Evolutionary conservation across 768 basidiomycete species (phyloP), one percentile per base, ranked within the genome.

Genomic region (Auriscalpium microsporum): DNA sequence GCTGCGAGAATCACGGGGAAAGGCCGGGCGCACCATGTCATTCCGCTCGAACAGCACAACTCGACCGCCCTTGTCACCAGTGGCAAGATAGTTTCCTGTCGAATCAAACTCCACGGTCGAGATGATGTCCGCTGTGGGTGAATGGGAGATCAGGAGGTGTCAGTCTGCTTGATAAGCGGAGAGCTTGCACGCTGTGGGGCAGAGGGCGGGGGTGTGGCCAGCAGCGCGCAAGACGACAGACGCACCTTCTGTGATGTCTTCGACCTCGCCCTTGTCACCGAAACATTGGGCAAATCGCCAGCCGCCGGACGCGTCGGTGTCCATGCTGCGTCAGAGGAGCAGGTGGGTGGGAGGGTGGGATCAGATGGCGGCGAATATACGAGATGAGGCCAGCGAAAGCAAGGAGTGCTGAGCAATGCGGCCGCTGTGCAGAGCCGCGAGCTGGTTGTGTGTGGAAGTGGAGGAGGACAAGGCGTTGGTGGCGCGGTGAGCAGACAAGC

Each of bases 281-380:
- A 99, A 99, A 75, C 96, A 99, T 68, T 99, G 96, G 53, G 96
- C 95, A 75, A 99, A 99, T 65, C 95, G 86, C 96, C 96, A 99
- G 65, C 87, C 87, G 65, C 87, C 80, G 53, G 81, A 79, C 72
- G 87, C 83, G 74, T 91, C 90, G 71, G 84, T 82, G 71, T 92
- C 90, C 90, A 91, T 88, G 67, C 56, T 69, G 70, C 68, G 56
- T 56, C 60, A 42, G 54, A 50, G 35, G 56, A 50, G 56, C 56
- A 50, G 48, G 55, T 54, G 63, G 67, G 63, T 60, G 61, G 54
- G 52, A 56, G 34, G 56, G 54, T 58, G 23, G 56, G 66, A 58
- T 60, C 63, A 55, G 52, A 53, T 56, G 60, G 64, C 60, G 65
- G 63, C 58, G 42, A 17, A 52, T 10, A 37, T 48, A 14, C 19